Evolutionary conservation across 2,329 filamentous ascomycete genomes (phyloP), one percentile per base, ranked within the genome.

Genomic region (Metarhizium guizhouense): DNA sequence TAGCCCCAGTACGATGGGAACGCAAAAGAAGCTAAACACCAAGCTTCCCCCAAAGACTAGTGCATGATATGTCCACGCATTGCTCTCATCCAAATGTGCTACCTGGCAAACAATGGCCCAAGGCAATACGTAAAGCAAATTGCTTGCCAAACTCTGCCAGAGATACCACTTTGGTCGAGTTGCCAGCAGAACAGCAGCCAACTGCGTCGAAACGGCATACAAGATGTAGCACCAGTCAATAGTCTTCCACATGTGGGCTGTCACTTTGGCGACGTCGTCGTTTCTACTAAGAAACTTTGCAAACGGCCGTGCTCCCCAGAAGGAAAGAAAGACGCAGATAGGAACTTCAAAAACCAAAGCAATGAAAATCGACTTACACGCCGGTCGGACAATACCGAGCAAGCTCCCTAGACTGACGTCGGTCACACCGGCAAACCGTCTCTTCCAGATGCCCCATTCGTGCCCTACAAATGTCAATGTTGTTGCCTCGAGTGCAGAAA

Each of bases 151-250:
- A 3, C 82, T 84, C 65, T 89, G 85, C 56, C 79, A 82, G 0
- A 89, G 72, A 64, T 88, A 90, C 85, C 83, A 89, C 2, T 72
- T 71, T 0, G 85, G 85, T 0, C 76, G 70, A 0, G 85, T 87
- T 0, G 86, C 82, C 0, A 88, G 74, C 0, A 90, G 67, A 0
- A 90, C 72, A 0, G 83, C 78, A 0, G 84, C 83, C 0, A 90
- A 70, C 62, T 88, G 84, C 1, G 80, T 87, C 1, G 80, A 83
- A 18, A 82, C 66, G 0, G 82, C 85, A 58, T 87, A 89, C 64
- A 87, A 81, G 32, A 89, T 78, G 63, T 89, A 89, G 63, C 85
- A 89, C 78, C 79, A 83, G 60, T 84, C 80, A 7, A 82, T 78
- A 0, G 74, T 79, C 55, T 72, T 66, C 72, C 85, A 88, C 84